phyloP scores from a whole-genome alignment of 306 rosid genomes.

The Purshia tridentata region DNA sequence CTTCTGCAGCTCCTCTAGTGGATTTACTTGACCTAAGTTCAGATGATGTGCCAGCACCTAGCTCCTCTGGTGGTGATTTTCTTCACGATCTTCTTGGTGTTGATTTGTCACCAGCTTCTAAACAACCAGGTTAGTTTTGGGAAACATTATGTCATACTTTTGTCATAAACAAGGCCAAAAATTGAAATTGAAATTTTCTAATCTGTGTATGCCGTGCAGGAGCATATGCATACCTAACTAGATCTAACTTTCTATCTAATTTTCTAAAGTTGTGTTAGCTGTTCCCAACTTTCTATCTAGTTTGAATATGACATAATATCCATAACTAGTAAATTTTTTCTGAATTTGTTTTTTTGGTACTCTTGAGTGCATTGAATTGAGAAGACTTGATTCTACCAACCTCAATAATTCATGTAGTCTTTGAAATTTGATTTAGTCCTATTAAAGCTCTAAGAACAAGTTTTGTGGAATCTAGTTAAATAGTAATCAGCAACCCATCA shows the following conservation, averaged over 20 bases:
- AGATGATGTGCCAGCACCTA: constrained; percentile 77
- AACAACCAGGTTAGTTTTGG: constrained; percentile 69
- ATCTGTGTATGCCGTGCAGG: neutral
- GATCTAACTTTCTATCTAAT: neutral
- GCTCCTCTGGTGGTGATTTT: constrained; percentile 76
- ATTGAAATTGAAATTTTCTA: too few species aligned
- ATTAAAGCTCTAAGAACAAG: neutral
- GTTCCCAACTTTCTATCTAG: neutral
- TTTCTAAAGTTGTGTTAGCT: neutral
- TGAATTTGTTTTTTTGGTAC: neutral
- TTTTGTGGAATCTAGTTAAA: neutral
- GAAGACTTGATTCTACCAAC: neutral
- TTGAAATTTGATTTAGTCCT: neutral
- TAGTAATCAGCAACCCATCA: neutral
- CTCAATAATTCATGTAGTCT: neutral
- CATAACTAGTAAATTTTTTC: neutral
- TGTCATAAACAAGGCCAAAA: too few species aligned
- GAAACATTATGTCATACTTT: neutral
- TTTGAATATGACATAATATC: neutral
- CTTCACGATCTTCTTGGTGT: constrained; percentile 94
- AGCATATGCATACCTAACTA: neutral
- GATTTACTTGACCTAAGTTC: constrained; percentile 85
- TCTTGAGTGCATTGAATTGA: neutral
- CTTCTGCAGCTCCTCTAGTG: constrained; percentile 70
- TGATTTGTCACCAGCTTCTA: constrained; percentile 56